phyloP scores from a whole-genome alignment of 163 green algal genomes.

The Botryococcus braunii region DNA sequence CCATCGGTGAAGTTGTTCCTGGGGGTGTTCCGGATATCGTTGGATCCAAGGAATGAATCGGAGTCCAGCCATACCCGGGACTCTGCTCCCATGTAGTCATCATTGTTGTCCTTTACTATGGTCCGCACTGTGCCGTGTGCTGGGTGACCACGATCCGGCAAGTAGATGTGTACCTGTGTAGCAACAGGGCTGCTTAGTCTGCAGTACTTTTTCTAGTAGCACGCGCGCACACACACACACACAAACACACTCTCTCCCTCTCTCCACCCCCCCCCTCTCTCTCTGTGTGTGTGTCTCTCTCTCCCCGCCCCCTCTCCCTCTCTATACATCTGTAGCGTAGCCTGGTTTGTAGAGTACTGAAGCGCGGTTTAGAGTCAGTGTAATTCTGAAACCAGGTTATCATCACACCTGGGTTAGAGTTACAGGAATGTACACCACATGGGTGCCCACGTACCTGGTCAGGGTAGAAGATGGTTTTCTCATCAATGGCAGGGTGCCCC shows the following conservation, averaged over 20 bases:
- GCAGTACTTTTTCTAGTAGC: too few relatives aligned
- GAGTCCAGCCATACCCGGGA: constrained; percentile 37
- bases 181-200: too few relatives aligned
- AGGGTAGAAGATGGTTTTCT: constrained; percentile 14
- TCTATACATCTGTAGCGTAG: too few relatives aligned
- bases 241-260: too few relatives aligned
- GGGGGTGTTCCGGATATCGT: not conserved
- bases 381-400: too few relatives aligned
- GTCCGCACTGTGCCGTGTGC: constrained; percentile 36
- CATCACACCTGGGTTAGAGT: constrained; percentile 5
- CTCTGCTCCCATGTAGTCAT: constrained; percentile 15
- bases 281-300: too few relatives aligned
- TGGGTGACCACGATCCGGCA: constrained; percentile 19
- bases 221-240: too few relatives aligned
- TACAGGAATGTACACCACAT: too few relatives aligned
- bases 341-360: too few relatives aligned
- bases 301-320: too few relatives aligned
- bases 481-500: not conserved
- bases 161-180: constrained; percentile 31
- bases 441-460: constrained; percentile 18
- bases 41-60: constrained; percentile 22
- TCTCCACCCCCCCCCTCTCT: too few relatives aligned
- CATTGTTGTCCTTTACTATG: constrained; percentile 50
- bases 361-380: too few relatives aligned
- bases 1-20: constrained; percentile 25